These are phyloP conservation scores for Fusarium nanum DNA, from an alignment of 2,329 filamentous ascomycete species.

Conservation along the genomic window DNA sequence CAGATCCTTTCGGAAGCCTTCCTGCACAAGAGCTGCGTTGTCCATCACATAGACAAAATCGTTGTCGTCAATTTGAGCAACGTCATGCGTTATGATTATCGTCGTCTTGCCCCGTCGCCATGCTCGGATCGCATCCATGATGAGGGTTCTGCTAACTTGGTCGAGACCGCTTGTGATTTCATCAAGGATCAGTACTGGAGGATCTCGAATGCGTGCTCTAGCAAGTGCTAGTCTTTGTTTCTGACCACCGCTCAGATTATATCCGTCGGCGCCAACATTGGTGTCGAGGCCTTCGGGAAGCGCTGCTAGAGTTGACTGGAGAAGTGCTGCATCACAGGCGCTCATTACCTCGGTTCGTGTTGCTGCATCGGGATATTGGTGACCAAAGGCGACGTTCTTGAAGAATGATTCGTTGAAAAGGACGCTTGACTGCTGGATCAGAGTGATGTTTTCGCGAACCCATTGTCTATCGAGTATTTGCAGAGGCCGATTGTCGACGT, in stretches of 20 bases:
- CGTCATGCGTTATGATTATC: constrained; percentile 92
- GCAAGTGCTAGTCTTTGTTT: constrained; percentile 85
- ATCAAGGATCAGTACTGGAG: constrained; percentile 85
- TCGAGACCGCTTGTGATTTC: constrained; percentile 91
- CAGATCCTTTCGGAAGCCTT: constrained; percentile 72
- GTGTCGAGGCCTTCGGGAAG: constrained; percentile 81
- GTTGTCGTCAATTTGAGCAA: constrained; percentile 75
- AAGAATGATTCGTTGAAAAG: constrained; percentile 85
- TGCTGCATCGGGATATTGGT: constrained; percentile 60
- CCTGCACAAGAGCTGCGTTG: constrained; percentile 72
- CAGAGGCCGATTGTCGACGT: constrained; percentile 74
- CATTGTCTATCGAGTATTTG: constrained; percentile 73
- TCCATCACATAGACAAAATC: constrained; percentile 88
- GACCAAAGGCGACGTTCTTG: constrained; percentile 82
- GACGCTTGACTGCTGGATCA: constrained; percentile 84
- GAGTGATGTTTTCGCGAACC: constrained; percentile 80
- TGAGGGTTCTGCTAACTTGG: constrained; percentile 70
- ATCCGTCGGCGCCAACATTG: constrained; percentile 74
- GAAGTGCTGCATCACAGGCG: constrained; percentile 74
- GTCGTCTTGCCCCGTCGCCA: constrained; percentile 89
- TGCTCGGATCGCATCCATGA: constrained; percentile 79
- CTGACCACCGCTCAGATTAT: constrained; percentile 84
- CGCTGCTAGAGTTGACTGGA: constrained; percentile 73
- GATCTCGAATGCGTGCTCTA: constrained; percentile 79
- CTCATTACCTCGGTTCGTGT: constrained; percentile 66